These are phyloP conservation scores for Salix viminalis DNA, from an alignment of 345 rosid genomes.

Conservation along the genomic window DNA sequence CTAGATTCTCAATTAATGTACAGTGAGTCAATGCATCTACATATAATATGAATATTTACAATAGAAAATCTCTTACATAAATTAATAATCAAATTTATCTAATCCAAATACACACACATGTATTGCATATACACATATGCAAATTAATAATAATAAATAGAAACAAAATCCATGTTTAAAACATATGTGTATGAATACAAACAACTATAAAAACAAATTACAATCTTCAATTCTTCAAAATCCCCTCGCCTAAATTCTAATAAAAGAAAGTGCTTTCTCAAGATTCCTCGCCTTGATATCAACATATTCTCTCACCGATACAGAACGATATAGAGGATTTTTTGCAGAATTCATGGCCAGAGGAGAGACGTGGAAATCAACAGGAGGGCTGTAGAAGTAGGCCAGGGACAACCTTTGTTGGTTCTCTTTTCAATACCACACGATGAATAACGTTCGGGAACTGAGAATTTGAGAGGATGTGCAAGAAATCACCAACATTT, in stretches of 20 bases:
- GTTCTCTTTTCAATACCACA: slow-evolving; percentile 45
- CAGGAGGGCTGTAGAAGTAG: slow-evolving; percentile 51
- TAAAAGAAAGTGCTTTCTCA: slow-evolving; percentile 52
- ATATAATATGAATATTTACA: not conserved
- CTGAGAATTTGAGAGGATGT: slow-evolving; percentile 58
- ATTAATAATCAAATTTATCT: not conserved
- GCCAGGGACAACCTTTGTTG: slow-evolving; percentile 61
- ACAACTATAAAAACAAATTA: too few relatives aligned
- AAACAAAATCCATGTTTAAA: too few relatives aligned
- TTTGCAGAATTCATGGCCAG: slow-evolving; percentile 22
- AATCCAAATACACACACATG: not conserved
- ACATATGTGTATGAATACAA: too few relatives aligned
- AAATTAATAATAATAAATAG: too few relatives aligned
- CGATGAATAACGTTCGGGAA: slow-evolving; percentile 65
- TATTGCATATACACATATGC: too few relatives aligned
- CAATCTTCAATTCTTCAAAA: too few relatives aligned
- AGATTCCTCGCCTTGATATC: slow-evolving; percentile 48
- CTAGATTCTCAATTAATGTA: not conserved
- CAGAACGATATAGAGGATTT: slow-evolving; percentile 40
- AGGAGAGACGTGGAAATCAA: slow-evolving; percentile 44
- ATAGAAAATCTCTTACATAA: not conserved
- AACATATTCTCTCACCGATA: slow-evolving; percentile 52
- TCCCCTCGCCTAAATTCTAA: slow-evolving; percentile 21
- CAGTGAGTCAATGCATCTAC: not conserved
- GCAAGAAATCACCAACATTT: slow-evolving; percentile 78